Conservation (phyloP, 1,284 basidiomycete species). For the Apiotrichum gamsii region DNA sequence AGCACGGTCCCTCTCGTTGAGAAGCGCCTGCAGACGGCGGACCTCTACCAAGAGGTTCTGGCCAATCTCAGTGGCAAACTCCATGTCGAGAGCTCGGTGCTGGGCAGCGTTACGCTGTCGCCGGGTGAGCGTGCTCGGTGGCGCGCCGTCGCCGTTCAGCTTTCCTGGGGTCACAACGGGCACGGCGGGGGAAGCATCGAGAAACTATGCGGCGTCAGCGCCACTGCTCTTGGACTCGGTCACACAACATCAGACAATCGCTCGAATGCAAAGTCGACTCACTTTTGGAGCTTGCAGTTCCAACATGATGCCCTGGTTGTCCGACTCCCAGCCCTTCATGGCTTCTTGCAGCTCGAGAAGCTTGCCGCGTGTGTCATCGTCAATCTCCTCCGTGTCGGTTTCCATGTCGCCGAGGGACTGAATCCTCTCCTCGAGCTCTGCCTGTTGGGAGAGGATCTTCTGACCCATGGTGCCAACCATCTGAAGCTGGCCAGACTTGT, state of each 20-base stretch:
- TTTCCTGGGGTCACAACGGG: slow-evolving; percentile 4
- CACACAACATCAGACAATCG: no score
- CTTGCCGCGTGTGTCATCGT: slow-evolving; percentile 58
- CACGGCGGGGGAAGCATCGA: slow-evolving; percentile 1
- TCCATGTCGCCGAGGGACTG: slow-evolving; percentile 64
- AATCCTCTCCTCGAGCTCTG: slow-evolving; percentile 81
- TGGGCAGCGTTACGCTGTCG: slow-evolving; percentile 47
- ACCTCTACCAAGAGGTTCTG: slow-evolving; percentile 84
- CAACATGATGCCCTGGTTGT: slow-evolving; percentile 71
- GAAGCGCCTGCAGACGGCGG: slow-evolving; percentile 73
- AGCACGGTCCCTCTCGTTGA: slow-evolving; percentile 80
- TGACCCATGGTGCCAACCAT: slow-evolving; percentile 84
- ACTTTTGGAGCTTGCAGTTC: slow-evolving; percentile 63
- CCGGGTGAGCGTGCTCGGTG: slow-evolving; percentile 34
- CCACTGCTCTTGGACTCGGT: background rate
- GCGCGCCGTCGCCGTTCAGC: slow-evolving; percentile 1
- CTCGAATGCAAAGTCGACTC: no score
- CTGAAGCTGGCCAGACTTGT: slow-evolving; percentile 82
- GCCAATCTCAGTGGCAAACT: slow-evolving; percentile 94
- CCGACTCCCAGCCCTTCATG: slow-evolving; percentile 69
- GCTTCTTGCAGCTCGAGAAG: slow-evolving; percentile 72
- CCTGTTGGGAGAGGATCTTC: slow-evolving; percentile 80
- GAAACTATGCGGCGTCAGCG: slow-evolving; percentile 2
- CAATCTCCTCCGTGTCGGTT: slow-evolving; percentile 51
- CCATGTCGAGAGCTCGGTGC: slow-evolving; percentile 52